Evolutionary conservation across 495 filamentous ascomycete genomes (phyloP).

Genomic region (Talaromyces nanjingensis): DNA sequence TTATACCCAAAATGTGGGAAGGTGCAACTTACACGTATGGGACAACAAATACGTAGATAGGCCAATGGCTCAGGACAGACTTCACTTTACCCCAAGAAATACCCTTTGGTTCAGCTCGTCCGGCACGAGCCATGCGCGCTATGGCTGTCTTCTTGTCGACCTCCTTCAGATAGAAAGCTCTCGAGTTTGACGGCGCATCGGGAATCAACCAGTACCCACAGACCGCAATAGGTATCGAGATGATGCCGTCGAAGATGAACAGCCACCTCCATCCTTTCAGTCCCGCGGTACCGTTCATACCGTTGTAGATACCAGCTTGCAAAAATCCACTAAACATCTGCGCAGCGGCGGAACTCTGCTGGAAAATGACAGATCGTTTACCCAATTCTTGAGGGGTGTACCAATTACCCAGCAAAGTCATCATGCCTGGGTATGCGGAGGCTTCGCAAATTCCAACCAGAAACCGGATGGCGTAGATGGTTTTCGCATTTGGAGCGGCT

Average conservation of each 20-base stretch:
- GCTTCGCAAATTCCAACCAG: constrained; percentile 42
- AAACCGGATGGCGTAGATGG: constrained; percentile 43
- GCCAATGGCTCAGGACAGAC: constrained; percentile 17
- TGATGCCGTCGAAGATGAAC: constrained; percentile 43
- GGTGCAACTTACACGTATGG: background rate
- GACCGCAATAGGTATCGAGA: constrained; percentile 34
- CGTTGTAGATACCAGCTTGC: constrained; percentile 36
- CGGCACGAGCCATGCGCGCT: constrained; percentile 37
- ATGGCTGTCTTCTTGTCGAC: constrained; percentile 11
- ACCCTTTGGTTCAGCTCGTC: constrained; percentile 18
- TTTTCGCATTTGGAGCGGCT: constrained; percentile 25
- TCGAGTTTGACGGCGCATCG: constrained; percentile 20
- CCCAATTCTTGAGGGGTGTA: constrained; percentile 28
- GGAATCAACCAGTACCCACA: constrained; percentile 20
- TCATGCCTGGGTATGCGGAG: constrained; percentile 40
- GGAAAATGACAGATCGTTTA: constrained; percentile 32
- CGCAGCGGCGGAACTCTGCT: constrained; percentile 16
- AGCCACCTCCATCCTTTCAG: constrained; percentile 34
- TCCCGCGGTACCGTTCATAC: constrained; percentile 32
- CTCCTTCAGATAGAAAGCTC: constrained; percentile 24
- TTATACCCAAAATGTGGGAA: too few species aligned
- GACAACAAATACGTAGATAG: constrained; percentile 9
- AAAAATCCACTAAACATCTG: constrained; percentile 45
- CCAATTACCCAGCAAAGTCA: constrained; percentile 46
- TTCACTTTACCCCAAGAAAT: constrained; percentile 13